phyloP scores from a whole-genome alignment of 805 yeast species.

The Starmera amethionina region DNA sequence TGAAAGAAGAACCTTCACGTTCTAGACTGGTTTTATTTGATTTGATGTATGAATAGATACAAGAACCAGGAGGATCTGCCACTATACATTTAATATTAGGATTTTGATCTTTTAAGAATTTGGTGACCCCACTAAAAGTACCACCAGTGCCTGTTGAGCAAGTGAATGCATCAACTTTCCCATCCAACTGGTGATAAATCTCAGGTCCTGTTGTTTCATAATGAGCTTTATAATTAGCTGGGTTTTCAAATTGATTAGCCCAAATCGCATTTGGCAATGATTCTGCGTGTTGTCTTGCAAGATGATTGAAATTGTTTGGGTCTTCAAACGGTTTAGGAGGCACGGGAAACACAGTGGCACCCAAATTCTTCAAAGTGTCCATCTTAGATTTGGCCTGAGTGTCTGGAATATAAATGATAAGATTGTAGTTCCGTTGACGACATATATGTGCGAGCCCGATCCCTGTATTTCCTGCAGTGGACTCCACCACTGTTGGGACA shows the following conservation, averaged over 20 bases:
- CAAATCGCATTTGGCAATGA: conserved; percentile 69
- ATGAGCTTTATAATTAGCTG: conserved; percentile 84
- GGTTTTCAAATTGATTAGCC: conserved; percentile 88
- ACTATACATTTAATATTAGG: conserved; percentile 54
- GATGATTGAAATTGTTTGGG: conserved; percentile 81
- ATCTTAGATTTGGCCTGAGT: conserved; percentile 78
- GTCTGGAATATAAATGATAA: conserved; percentile 86
- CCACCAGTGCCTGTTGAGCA: conserved; percentile 94
- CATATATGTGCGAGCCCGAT: conserved; percentile 81
- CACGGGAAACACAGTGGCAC: conserved; percentile 83
- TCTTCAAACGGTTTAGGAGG: conserved; percentile 79
- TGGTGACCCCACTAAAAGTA: conserved; percentile 77
- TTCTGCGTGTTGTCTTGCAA: conserved; percentile 80
- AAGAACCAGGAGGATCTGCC: conserved; percentile 94
- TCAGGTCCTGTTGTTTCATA: conserved; percentile 89
- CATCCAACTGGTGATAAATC: conserved; percentile 77
- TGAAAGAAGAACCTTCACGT: conserved; percentile 76
- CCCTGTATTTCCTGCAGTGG: conserved; percentile 96
- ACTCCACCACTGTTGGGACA: conserved; percentile 63
- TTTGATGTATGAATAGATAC: conserved; percentile 67
- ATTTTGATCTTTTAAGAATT: conserved; percentile 62
- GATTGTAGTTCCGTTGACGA: conserved; percentile 72
- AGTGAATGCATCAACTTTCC: conserved; percentile 74
- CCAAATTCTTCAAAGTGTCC: conserved; percentile 61
- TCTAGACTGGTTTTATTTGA: conserved; percentile 59